Conservation (phyloP, 192 early-diverging fungal genomes). For the Gigaspora rosea region DNA sequence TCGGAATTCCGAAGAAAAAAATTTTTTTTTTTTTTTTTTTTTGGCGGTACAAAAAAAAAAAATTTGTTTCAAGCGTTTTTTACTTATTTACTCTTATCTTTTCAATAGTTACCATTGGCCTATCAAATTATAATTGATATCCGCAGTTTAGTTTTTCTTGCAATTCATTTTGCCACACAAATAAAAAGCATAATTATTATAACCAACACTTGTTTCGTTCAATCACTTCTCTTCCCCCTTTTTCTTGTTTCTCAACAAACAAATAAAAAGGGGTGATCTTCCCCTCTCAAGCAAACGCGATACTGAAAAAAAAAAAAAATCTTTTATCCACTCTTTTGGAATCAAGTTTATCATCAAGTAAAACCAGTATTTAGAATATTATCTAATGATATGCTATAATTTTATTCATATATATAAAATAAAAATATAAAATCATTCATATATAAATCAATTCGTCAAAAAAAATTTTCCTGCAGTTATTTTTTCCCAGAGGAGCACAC, state of each 20-base stretch:
- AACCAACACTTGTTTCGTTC: neutral
- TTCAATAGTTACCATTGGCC: no score
- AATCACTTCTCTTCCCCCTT: neutral
- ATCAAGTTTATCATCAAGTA: neutral
- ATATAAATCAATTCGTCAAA: neutral
- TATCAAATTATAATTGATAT: neutral
- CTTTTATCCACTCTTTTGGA: neutral
- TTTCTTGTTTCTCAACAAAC: constrained; percentile 25
- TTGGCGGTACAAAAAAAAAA: no score
- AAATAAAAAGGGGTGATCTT: constrained; percentile 19
- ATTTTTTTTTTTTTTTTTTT: no score
- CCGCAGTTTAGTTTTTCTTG: neutral
- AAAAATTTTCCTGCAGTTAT: constrained; percentile 1
- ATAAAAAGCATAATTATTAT: neutral
- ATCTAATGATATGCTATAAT: neutral
- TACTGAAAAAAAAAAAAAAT: neutral
- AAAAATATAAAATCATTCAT: neutral
- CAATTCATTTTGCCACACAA: neutral
- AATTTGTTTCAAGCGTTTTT: no score
- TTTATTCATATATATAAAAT: neutral
- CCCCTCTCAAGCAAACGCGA: neutral
- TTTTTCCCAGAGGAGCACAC: constrained; percentile 2
- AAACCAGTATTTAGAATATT: neutral
- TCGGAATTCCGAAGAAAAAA: no score
- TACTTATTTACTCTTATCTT: no score